phyloP scores from a whole-genome alignment of 495 filamentous ascomycete species.

The Penicillium longicatenatum region DNA sequence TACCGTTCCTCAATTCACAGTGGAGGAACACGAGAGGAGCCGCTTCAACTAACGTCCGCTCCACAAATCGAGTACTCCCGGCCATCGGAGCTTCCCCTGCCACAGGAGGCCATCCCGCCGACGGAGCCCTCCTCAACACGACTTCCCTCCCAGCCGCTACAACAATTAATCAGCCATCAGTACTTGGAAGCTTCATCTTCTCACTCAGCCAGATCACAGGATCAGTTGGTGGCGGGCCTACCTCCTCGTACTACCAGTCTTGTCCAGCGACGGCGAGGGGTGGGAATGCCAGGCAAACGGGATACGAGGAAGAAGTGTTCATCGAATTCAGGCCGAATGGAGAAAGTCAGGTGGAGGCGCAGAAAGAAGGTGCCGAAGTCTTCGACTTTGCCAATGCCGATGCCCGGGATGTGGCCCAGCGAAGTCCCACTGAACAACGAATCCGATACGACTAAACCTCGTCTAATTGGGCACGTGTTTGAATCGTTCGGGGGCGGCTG shows the following conservation, averaged over 20 bases:
- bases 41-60: background rate
- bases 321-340: background rate
- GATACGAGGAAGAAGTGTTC: background rate
- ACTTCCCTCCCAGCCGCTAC: no score
- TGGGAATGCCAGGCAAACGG: background rate
- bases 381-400: background rate
- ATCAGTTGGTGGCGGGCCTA: background rate
- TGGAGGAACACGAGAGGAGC: no score
- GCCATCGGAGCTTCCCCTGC: background rate
- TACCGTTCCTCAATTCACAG: no score
- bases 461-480: background rate
- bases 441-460: background rate
- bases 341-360: background rate
- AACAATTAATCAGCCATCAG: background rate
- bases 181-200: background rate
- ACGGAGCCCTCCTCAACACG: background rate
- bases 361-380: background rate
- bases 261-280: background rate
- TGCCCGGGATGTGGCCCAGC: slow-evolving; percentile 1
- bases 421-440: background rate
- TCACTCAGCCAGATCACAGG: background rate
- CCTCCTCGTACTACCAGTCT: background rate
- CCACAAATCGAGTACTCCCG: background rate
- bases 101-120: background rate
- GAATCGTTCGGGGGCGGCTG: background rate